Percentiles rank a stretch among this genome's conserved stretches.
phyloP scores from a whole-genome alignment of 306 rosid species.

The Cucumis hystrix region DNA sequence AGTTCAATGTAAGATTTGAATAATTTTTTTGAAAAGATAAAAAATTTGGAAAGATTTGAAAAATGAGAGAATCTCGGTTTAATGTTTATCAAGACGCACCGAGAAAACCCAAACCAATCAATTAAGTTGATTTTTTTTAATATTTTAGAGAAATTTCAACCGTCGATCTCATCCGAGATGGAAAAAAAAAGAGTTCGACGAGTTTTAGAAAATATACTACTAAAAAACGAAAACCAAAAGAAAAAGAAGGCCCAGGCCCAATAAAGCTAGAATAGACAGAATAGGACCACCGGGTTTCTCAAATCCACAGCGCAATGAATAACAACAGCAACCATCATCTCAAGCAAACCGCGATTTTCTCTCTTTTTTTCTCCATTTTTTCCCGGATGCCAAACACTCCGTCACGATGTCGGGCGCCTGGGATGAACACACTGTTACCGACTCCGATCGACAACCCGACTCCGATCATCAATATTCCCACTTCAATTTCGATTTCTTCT shows the following conservation, averaged over 20 bases:
- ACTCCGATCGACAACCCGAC: slow-evolving; percentile 13
- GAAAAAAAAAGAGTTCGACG: too few relatives aligned
- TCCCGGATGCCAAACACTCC: slow-evolving; percentile 1
- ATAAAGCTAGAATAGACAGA: not conserved
- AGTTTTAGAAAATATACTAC: too few relatives aligned
- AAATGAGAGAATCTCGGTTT: too few relatives aligned
- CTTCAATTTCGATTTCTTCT: slow-evolving; percentile 50
- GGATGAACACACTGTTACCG: slow-evolving; percentile 11
- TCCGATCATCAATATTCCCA: slow-evolving; percentile 30
- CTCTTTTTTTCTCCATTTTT: not conserved
- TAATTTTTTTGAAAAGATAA: too few relatives aligned
- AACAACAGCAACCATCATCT: not conserved
- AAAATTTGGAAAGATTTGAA: too few relatives aligned
- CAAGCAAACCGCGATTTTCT: not conserved
- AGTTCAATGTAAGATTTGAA: too few relatives aligned
- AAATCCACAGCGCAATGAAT: not conserved
- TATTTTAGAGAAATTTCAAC: too few relatives aligned
- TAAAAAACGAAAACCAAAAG: too few relatives aligned
- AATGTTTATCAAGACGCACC: too few relatives aligned
- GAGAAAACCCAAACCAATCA: too few relatives aligned
- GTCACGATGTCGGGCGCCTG: slow-evolving; percentile 44
- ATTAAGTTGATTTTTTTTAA: too few relatives aligned
- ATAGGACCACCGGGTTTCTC: not conserved
- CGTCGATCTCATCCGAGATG: too few relatives aligned
- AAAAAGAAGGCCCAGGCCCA: not conserved